Evolutionary conservation across 208 protist species (phyloP).

Genomic region (Giardia duodenalis): DNA sequence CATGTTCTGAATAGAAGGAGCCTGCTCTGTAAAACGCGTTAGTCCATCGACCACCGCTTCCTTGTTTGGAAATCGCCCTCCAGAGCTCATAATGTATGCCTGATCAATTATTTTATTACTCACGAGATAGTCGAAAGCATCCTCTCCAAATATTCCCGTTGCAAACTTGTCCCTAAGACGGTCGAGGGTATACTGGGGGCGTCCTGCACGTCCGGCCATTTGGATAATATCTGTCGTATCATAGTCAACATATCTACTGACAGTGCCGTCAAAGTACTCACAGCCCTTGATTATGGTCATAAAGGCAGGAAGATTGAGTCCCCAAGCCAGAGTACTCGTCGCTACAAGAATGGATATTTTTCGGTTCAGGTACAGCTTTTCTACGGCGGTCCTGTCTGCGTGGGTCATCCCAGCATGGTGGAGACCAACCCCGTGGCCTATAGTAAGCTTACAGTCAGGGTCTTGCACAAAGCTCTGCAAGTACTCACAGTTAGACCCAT

Average conservation of each 20-base stretch:
- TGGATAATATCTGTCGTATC: slow-evolving; percentile 96
- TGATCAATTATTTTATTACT: background rate
- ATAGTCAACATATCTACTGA: slow-evolving; percentile 85
- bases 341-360: slow-evolving; percentile 84
- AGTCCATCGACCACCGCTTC: background rate
- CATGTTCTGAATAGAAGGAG: background rate
- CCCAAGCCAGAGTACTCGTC: slow-evolving; percentile 94
- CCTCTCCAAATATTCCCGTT: background rate
- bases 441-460: slow-evolving; percentile 63
- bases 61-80: background rate
- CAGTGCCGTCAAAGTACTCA: slow-evolving; percentile 92
- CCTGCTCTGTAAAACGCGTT: background rate
- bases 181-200: background rate
- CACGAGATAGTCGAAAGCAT: background rate
- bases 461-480: slow-evolving; percentile 59
- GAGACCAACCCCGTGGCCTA: slow-evolving; percentile 93
- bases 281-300: slow-evolving; percentile 99
- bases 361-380: slow-evolving; percentile 43
- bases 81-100: background rate
- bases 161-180: background rate
- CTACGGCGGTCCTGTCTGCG: slow-evolving; percentile 47
- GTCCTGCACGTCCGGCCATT: slow-evolving; percentile 39
- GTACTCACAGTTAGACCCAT: slow-evolving; percentile 40
- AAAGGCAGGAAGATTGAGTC: slow-evolving; percentile 98
- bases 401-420: slow-evolving; percentile 84